Percentiles rank a stretch among this genome's conserved stretches.
Conservation (phyloP, 164 flowering plant species). For the Protea cynaroides region DNA sequence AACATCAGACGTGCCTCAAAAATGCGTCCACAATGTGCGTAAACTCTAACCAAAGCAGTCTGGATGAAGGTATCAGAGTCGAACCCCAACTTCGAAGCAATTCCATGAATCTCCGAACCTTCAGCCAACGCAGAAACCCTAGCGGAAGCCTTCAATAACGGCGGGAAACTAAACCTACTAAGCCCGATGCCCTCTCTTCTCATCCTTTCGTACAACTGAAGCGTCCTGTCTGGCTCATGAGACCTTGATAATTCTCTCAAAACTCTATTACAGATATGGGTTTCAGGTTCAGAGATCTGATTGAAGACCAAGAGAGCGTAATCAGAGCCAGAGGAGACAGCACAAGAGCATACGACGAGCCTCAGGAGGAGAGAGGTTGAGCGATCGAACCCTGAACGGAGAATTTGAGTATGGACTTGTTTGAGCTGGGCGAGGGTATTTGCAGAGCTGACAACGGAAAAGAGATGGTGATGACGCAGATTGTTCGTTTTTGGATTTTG, state of each 20-base stretch:
- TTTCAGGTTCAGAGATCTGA: conserved; percentile 23
- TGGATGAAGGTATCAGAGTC: conserved; percentile 54
- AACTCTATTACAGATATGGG: conserved; percentile 26
- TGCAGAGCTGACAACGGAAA: conserved; percentile 28
- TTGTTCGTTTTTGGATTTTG: conserved; percentile 7
- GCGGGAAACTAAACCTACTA: conserved; percentile 59
- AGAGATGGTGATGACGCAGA: conserved; percentile 19
- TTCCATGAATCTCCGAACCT: conserved; percentile 69
- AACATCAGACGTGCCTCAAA: conserved; percentile 33
- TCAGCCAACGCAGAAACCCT: conserved; percentile 26
- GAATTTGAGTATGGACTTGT: conserved; percentile 53
- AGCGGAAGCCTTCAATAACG: conserved; percentile 54
- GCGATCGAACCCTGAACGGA: conserved; percentile 25
- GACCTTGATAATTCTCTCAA: conserved; percentile 43
- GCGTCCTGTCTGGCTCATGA: conserved; percentile 32
- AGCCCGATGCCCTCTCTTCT: conserved; percentile 31
- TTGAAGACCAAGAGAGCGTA: conserved; percentile 51
- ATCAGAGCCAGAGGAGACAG: conserved; percentile 37
- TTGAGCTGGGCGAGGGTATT: conserved; percentile 42
- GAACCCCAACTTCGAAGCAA: conserved; percentile 48
- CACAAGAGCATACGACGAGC: conserved; percentile 27
- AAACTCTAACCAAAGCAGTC: conserved; percentile 55
- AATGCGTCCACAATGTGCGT: conserved; percentile 35
- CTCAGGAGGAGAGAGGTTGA: conserved; percentile 31
- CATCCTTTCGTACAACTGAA: conserved; percentile 39